Percentiles rank a stretch among this genome's conserved stretches.
phyloP scores from a whole-genome alignment of 768 basidiomycete genomes.

The Holtermannia corniformis region DNA sequence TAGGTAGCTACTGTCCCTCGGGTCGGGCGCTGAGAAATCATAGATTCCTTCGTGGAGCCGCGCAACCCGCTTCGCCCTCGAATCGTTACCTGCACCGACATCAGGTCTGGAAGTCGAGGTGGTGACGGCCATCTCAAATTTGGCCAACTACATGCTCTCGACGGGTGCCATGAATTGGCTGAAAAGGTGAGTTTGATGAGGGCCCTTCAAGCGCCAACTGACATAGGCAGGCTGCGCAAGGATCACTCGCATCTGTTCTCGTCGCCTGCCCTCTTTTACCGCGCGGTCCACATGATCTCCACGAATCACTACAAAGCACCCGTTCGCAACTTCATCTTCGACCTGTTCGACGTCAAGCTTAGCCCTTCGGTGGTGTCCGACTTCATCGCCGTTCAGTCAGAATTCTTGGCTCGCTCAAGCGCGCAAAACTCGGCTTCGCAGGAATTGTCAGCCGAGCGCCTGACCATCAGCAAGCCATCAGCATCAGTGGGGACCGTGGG shows the following conservation, averaged over 20 bases:
- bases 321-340: constrained; percentile 82
- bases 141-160: constrained; percentile 91
- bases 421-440: neutral
- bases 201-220: neutral
- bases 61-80: neutral
- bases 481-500: neutral
- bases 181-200: constrained; percentile 57
- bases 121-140: constrained; percentile 79
- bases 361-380: neutral
- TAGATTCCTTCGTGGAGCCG: constrained; percentile 28
- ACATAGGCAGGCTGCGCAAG: constrained; percentile 21
- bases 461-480: neutral
- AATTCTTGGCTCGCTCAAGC: neutral
- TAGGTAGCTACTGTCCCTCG: constrained; percentile 42
- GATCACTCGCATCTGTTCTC: constrained; percentile 61
- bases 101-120: constrained; percentile 69
- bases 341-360: constrained; percentile 78
- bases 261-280: constrained; percentile 68
- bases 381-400: neutral
- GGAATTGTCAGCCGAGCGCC: neutral
- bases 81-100: constrained; percentile 9
- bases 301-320: constrained; percentile 83
- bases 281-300: constrained; percentile 77
- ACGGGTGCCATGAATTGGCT: constrained; percentile 86
- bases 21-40: too few relatives aligned